Percentiles rank a stretch among this genome's conserved stretches.
Conservation (phyloP, 2,329 filamentous ascomycete species). For the Claviceps sp. region DNA sequence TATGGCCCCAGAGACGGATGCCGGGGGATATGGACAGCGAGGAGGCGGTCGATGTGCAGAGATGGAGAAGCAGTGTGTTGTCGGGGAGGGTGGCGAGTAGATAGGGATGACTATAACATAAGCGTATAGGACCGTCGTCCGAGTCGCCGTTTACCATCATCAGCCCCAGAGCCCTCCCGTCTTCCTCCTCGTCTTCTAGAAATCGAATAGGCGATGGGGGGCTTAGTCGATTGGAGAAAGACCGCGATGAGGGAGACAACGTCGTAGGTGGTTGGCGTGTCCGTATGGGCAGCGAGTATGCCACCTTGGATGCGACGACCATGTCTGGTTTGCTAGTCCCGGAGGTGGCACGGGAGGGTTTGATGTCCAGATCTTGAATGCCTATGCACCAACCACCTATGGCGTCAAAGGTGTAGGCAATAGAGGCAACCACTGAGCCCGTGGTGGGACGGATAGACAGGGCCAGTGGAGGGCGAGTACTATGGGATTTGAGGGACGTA, state of each 20-base stretch:
- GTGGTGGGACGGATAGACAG: constrained; percentile 64
- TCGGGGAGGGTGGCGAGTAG: constrained; percentile 72
- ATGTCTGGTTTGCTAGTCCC: constrained; percentile 14
- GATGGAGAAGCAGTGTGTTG: constrained; percentile 73
- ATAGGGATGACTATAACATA: constrained; percentile 71
- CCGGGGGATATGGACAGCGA: constrained; percentile 58
- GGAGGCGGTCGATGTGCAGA: constrained; percentile 60
- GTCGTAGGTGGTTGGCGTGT: constrained; percentile 11
- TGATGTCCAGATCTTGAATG: constrained; percentile 74
- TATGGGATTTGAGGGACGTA: constrained; percentile 69
- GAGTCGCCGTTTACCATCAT: neutral
- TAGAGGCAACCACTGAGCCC: constrained; percentile 58
- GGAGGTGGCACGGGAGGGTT: constrained; percentile 10
- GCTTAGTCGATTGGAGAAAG: neutral
- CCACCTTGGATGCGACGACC: constrained; percentile 22
- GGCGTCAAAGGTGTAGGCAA: constrained; percentile 74
- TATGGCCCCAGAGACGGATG: constrained; percentile 78
- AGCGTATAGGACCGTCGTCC: constrained; percentile 39
- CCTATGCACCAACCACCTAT: constrained; percentile 77
- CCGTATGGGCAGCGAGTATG: constrained; percentile 21
- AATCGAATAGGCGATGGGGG: neutral
- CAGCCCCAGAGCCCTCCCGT: too few relatives aligned
- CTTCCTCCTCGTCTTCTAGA: too few relatives aligned
- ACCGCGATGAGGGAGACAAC: neutral
- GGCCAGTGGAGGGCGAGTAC: constrained; percentile 63